A percentile compares a stretch with the other conserved stretches of the same genome.
Evolutionary conservation across 176 grass and related monocot species (phyloP).

Genomic region (Pharus latifolius): DNA sequence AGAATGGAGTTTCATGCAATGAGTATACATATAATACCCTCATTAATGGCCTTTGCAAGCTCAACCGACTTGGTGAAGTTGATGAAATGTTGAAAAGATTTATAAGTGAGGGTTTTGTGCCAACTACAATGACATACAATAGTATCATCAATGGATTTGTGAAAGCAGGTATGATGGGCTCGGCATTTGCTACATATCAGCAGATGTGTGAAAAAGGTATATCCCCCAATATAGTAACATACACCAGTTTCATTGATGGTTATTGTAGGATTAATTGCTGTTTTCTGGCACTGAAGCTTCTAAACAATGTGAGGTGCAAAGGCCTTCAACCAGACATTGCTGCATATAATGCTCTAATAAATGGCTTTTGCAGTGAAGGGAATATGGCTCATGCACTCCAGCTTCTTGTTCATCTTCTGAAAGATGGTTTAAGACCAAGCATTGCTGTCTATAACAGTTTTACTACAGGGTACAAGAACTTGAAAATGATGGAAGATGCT

Average conservation of each 20-base stretch:
- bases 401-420: constrained; percentile 44
- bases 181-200: constrained; percentile 33
- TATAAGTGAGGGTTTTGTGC: constrained; percentile 68
- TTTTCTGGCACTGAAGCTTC: constrained; percentile 68
- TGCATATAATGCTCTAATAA: constrained; percentile 49
- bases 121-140: constrained; percentile 61
- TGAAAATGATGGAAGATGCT: constrained; percentile 57
- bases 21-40: constrained; percentile 67
- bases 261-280: constrained; percentile 54
- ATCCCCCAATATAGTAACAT: constrained; percentile 50
- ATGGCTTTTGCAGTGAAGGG: constrained; percentile 50
- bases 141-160: constrained; percentile 75
- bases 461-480: constrained; percentile 64
- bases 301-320: constrained; percentile 50
- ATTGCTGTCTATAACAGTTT: constrained; percentile 58
- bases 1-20: constrained; percentile 47
- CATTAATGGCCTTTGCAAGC: constrained; percentile 57
- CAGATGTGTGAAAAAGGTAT: constrained; percentile 62
- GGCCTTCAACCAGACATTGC: constrained; percentile 39
- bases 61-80: constrained; percentile 34
- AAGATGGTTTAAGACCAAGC: constrained; percentile 56
- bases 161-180: constrained; percentile 47
- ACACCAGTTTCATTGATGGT: constrained; percentile 77
- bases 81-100: constrained; percentile 63
- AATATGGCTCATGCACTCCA: constrained; percentile 61